Evolutionary conservation across 768 basidiomycete species (phyloP).

Genomic region (Naganishia friedmannii): DNA sequence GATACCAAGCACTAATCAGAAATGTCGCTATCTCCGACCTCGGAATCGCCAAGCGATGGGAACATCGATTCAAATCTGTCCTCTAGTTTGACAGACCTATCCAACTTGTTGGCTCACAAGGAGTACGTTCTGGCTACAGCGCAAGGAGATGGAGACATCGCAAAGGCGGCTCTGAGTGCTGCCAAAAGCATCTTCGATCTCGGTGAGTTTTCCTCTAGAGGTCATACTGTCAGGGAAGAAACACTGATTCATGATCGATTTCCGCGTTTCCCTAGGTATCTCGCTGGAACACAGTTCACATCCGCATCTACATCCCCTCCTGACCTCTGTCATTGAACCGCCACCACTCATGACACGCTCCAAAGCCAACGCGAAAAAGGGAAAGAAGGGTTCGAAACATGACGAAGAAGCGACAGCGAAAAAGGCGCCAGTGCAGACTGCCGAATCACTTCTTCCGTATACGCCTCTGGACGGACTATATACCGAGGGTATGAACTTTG

Average conservation of each 20-base stretch:
- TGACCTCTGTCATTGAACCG: conserved; percentile 66
- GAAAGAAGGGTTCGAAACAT: conserved; percentile 34
- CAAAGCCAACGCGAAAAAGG: conserved; percentile 49
- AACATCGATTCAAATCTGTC: conserved; percentile 9
- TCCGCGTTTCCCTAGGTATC: conserved; percentile 57
- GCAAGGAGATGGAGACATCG: conserved; percentile 42
- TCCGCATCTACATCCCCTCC: conserved; percentile 63
- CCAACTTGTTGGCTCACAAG: conserved; percentile 37
- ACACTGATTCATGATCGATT: conserved; percentile 66
- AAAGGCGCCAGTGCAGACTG: conserved; percentile 1
- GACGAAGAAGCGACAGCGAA: background rate
- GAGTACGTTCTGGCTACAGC: conserved; percentile 39
- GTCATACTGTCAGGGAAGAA: conserved; percentile 57
- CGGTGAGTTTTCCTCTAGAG: conserved; percentile 40
- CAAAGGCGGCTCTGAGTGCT: conserved; percentile 41
- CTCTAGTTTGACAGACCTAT: conserved; percentile 21
- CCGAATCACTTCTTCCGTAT: conserved; percentile 38
- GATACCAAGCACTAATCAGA: background rate
- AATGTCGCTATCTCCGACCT: background rate
- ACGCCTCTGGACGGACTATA: conserved; percentile 78
- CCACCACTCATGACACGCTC: conserved; percentile 62
- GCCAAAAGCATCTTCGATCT: conserved; percentile 52
- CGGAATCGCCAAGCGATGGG: background rate
- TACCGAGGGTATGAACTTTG: conserved; percentile 72
- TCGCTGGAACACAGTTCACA: conserved; percentile 66